Evolutionary conservation across 139 green algal genomes (phyloP).

Genomic region (Chlorella sp.): DNA sequence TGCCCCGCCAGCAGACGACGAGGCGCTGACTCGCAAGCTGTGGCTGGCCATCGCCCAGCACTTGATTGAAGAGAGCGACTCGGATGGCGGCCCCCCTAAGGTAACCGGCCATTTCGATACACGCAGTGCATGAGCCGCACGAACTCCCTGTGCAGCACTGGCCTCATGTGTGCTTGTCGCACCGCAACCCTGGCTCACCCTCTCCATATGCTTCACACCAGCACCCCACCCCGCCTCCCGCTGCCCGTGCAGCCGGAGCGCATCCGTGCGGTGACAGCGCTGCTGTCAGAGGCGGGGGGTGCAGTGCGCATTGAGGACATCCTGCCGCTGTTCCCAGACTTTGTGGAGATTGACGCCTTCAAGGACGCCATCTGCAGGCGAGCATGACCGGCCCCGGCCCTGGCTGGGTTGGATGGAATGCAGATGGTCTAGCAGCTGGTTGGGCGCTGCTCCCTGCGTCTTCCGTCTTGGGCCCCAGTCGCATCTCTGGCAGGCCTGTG

Average conservation of each 20-base stretch:
- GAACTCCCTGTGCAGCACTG: no score
- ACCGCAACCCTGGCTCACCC: neutral
- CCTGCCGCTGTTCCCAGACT: slow-evolving; percentile 96
- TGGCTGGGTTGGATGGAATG: no score
- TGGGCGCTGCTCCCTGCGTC: neutral
- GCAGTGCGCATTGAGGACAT: slow-evolving; percentile 96
- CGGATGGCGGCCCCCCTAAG: neutral
- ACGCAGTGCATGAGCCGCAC: no score
- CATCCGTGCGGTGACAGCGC: slow-evolving; percentile 69
- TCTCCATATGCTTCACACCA: neutral
- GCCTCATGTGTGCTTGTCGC: no score
- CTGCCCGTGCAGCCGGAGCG: slow-evolving; percentile 36
- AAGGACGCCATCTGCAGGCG: slow-evolving; percentile 85
- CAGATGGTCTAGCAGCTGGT: no score
- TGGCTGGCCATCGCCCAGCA: slow-evolving; percentile 90
- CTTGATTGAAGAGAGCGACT: slow-evolving; percentile 72
- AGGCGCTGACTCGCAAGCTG: slow-evolving; percentile 66
- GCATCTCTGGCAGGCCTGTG: neutral
- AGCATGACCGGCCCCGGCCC: no score
- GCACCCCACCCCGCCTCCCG: neutral
- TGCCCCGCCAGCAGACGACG: slow-evolving; percentile 37
- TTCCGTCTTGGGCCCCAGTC: neutral
- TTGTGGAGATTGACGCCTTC: slow-evolving; percentile 96
- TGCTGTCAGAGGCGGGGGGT: slow-evolving; percentile 78
- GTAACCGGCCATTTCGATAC: no score